Base-by-base conservation (phyloP, 495 filamentous ascomycete genomes). In the Saxispiralis lemnorum region DNA sequence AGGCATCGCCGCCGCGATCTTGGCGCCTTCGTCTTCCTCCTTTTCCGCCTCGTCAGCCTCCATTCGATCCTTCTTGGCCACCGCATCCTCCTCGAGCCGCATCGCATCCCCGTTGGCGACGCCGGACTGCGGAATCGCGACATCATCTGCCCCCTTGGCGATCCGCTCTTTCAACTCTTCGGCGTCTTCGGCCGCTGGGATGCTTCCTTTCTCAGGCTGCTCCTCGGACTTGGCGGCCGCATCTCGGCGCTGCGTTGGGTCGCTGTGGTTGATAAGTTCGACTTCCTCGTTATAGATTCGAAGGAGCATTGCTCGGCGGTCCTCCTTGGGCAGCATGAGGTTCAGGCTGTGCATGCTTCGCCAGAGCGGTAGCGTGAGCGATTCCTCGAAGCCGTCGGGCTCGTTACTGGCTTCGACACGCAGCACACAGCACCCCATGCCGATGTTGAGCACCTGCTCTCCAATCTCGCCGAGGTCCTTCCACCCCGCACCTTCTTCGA, bases 241-340 rank as follows among this genome's bases (percentile, higher is more conserved):
- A 28, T 28, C 24, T 9, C 24, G 24, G 24, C 24, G 6, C 39
- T 36, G 19, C 7, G 17, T n/a, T 20, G 24, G 33, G 16, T 48
- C 45, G 12, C 28, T 17, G 30, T 52, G 49, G 28, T 52, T 52
- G 19, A 52, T 30, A 14, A 52, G 30, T 37, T 52, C 49, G 10
- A 46, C 38, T 17, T 72, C 70, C 46, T 95, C 87, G 53, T 94
- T 86, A 64, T 77, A 97, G 31, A 97, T 68, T 30, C 89, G 74
- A 43, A 94, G 68, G 52, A 95, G 66, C 82, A 95, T 88, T 7
- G 88, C 89, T 47, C 57, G 79, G 24, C 89, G 75, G 38, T 97
- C 89, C 56, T 97, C 89, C 64, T 96, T 97, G 39, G 85, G 85
- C 51, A 95, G 65, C 89, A 97, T 97, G 33, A 97, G 72, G 59